Evolutionary conservation across 768 basidiomycete species (phyloP).

Genomic region (Xerocomellus amylosporus): DNA sequence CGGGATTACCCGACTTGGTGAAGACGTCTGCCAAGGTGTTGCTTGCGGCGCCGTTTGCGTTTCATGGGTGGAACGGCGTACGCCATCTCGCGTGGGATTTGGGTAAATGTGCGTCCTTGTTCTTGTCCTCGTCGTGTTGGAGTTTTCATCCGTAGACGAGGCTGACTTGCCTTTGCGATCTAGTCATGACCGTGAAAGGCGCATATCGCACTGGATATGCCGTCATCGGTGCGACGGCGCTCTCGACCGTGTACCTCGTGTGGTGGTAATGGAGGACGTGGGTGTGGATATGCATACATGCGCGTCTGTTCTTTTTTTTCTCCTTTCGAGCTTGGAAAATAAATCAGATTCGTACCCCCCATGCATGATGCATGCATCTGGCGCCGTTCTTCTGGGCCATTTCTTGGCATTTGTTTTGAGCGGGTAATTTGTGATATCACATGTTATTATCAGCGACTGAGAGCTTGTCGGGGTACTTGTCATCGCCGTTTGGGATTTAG

Average conservation of each 20-base stretch:
- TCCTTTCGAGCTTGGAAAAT: not conserved
- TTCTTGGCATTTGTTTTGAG: not conserved
- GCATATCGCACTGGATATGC: slow-evolving; percentile 81
- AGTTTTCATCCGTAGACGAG: not conserved
- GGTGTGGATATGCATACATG: not conserved
- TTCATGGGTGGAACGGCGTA: slow-evolving; percentile 87
- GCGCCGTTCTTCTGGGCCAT: not conserved
- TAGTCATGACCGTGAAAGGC: slow-evolving; percentile 79
- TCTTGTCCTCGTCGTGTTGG: not conserved
- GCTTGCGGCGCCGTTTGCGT: slow-evolving; percentile 85
- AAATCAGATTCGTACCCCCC: not conserved
- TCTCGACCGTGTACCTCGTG: slow-evolving; percentile 67
- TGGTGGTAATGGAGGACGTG: slow-evolving; percentile 12
- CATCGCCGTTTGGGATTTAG: too few species aligned
- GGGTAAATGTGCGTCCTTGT: slow-evolving; percentile 68
- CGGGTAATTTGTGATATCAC: too few species aligned
- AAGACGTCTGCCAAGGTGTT: slow-evolving; percentile 76
- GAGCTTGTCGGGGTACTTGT: too few species aligned
- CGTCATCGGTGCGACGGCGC: slow-evolving; percentile 74
- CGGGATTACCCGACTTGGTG: slow-evolving; percentile 67
- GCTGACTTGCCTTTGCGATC: not conserved
- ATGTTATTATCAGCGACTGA: too few species aligned
- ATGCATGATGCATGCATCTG: too few species aligned
- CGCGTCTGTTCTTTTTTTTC: not conserved
- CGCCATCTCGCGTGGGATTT: slow-evolving; percentile 90